phyloP scores from a whole-genome alignment of 352 stramenopile genomes.

The Phytophthora crassamura region DNA sequence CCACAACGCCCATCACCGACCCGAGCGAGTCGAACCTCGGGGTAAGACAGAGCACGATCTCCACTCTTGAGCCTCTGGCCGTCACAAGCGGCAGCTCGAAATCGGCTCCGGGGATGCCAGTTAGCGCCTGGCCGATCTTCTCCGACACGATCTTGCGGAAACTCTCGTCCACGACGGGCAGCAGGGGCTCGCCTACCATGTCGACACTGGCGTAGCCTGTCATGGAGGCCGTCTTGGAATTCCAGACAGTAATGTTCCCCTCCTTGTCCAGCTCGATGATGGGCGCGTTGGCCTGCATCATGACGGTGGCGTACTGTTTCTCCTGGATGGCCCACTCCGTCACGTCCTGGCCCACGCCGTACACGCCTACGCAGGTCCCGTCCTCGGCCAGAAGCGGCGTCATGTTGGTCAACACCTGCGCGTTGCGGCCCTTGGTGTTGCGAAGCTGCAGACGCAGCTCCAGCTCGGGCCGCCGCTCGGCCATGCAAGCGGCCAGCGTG shows the following conservation, averaged over 20 bases:
- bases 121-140: constrained; percentile 60
- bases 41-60: constrained; percentile 66
- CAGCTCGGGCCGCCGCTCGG: constrained; percentile 48
- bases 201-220: constrained; percentile 58
- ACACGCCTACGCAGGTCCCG: constrained; percentile 54
- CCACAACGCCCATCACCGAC: constrained; percentile 57
- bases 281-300: constrained; percentile 80
- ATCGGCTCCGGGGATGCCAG: constrained; percentile 53
- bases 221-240: constrained; percentile 61
- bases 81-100: constrained; percentile 66
- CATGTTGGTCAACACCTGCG: constrained; percentile 61
- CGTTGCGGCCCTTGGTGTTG: constrained; percentile 50
- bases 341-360: constrained; percentile 66
- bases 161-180: constrained; percentile 57
- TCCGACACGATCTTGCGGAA: constrained; percentile 54
- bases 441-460: constrained; percentile 57
- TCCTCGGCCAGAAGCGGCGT: constrained; percentile 54
- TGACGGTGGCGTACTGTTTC: constrained; percentile 68
- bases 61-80: constrained; percentile 50
- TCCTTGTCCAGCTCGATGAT: constrained; percentile 85
- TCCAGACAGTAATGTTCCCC: constrained; percentile 77
- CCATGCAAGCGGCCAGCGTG: constrained; percentile 34
- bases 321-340: constrained; percentile 63
- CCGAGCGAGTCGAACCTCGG: constrained; percentile 55
- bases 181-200: constrained; percentile 57